Conservation (phyloP, 2,329 filamentous ascomycete species). For the Fusarium anthophilum region DNA sequence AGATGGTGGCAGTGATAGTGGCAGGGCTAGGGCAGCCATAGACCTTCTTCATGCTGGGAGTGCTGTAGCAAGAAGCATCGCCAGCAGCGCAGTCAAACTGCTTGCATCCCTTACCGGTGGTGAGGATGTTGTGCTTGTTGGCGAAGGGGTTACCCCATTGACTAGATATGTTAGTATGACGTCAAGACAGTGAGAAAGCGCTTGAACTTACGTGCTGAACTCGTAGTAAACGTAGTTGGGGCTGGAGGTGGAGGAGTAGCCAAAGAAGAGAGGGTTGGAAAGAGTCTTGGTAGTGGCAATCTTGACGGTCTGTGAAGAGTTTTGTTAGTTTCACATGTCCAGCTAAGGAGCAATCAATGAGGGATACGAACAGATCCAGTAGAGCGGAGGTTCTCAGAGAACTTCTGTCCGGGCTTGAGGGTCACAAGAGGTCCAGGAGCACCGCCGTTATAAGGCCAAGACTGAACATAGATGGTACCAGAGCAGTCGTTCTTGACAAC, state of each 20-base stretch:
- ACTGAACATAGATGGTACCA: conserved; percentile 50
- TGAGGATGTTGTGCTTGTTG: conserved; percentile 48
- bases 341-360: no score
- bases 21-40: conserved; percentile 54
- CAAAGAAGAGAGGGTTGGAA: conserved; percentile 52
- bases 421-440: conserved; percentile 48
- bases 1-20: conserved; percentile 47
- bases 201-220: conserved; percentile 46
- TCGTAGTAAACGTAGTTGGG: conserved; percentile 54
- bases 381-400: conserved; percentile 48
- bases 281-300: conserved; percentile 52
- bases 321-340: no score
- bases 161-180: background rate
- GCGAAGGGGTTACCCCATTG: conserved; percentile 52
- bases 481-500: conserved; percentile 50
- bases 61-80: conserved; percentile 54
- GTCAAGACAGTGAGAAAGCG: accelerated
- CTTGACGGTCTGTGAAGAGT: conserved; percentile 47
- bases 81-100: conserved; percentile 52
- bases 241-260: conserved; percentile 51
- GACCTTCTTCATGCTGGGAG: conserved; percentile 49
- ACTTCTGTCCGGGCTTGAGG: conserved; percentile 47
- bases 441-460: conserved; percentile 47
- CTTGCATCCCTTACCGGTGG: conserved; percentile 50
- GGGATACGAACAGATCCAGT: conserved; percentile 43